A percentile compares a stretch with the other conserved stretches of the same genome.
phyloP scores from a whole-genome alignment of 176 grass and related monocot genomes.

The Zizania latifolia region DNA sequence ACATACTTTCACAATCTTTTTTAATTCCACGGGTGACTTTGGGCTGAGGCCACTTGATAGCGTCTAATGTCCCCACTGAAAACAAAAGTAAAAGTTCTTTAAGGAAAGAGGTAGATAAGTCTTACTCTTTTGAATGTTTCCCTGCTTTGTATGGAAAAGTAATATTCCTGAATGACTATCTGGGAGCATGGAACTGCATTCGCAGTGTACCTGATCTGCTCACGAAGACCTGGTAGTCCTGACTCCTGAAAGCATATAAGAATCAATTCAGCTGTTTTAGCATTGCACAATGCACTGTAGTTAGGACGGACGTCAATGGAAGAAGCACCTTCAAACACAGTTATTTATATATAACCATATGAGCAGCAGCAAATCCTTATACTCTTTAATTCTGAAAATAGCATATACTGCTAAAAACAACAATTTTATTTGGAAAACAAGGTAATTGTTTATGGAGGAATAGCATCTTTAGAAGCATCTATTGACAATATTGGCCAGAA shows the following conservation, averaged over 20 bases:
- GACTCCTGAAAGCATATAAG: too few species aligned
- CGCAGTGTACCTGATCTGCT: neutral
- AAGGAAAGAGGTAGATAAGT: neutral
- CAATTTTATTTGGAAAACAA: neutral
- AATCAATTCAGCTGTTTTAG: too few species aligned
- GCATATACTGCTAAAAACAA: neutral
- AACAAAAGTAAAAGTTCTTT: slow-evolving; percentile 4
- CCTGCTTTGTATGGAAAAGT: neutral
- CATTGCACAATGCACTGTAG: neutral
- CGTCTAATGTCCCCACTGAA: slow-evolving; percentile 4
- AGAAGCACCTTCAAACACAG: neutral
- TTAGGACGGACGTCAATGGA: neutral
- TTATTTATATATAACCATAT: neutral
- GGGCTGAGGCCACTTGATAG: neutral
- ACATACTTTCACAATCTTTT: neutral
- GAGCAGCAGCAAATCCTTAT: neutral
- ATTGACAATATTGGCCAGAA: neutral
- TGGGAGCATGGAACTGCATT: neutral
- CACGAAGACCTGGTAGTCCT: neutral
- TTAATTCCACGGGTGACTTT: neutral
- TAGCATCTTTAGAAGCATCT: neutral
- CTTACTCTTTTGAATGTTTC: slow-evolving; percentile 19
- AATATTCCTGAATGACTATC: neutral
- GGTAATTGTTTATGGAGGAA: neutral
- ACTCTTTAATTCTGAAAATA: neutral